Evolutionary conservation across 768 basidiomycete species (phyloP).

Genomic region (Polyporus arcularius): DNA sequence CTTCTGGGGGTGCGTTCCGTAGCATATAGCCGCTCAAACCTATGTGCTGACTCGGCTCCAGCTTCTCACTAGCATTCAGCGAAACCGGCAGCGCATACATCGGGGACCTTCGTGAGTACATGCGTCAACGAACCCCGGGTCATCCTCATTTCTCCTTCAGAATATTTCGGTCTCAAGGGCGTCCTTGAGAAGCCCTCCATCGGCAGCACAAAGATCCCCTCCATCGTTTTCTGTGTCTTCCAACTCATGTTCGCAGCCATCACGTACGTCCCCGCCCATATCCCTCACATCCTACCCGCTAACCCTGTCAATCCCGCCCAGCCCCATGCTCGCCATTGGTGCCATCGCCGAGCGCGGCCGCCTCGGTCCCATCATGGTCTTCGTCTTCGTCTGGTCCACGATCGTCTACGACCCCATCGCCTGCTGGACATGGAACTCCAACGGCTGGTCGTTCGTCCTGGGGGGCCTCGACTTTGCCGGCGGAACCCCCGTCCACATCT

Average conservation of each 20-base stretch:
- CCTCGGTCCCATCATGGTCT: slow-evolving; percentile 83
- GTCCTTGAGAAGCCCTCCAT: slow-evolving; percentile 77
- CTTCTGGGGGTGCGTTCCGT: slow-evolving; percentile 73
- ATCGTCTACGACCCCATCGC: slow-evolving; percentile 91
- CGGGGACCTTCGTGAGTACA: slow-evolving; percentile 72
- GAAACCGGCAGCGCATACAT: slow-evolving; percentile 67
- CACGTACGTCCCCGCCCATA: slow-evolving; percentile 50
- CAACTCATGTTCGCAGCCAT: slow-evolving; percentile 91
- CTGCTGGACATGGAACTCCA: slow-evolving; percentile 93
- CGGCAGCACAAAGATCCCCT: slow-evolving; percentile 70
- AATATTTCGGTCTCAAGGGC: slow-evolving; percentile 79
- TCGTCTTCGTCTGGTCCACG: slow-evolving; percentile 89
- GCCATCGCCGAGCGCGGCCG: slow-evolving; percentile 90
- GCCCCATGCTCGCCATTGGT: slow-evolving; percentile 87
- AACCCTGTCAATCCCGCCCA: slow-evolving; percentile 33
- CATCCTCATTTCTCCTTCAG: slow-evolving; percentile 34
- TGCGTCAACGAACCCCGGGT: background rate
- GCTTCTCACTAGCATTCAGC: slow-evolving; percentile 85
- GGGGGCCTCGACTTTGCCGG: slow-evolving; percentile 94
- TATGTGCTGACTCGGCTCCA: slow-evolving; percentile 10
- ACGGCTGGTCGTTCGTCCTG: slow-evolving; percentile 72
- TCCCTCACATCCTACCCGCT: background rate
- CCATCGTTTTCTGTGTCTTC: slow-evolving; percentile 79
- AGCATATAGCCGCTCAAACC: background rate
- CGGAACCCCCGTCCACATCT: slow-evolving; percentile 96